Evolutionary conservation across 441 rosid genomes (phyloP).

Genomic region (Biscutella laevigata): DNA sequence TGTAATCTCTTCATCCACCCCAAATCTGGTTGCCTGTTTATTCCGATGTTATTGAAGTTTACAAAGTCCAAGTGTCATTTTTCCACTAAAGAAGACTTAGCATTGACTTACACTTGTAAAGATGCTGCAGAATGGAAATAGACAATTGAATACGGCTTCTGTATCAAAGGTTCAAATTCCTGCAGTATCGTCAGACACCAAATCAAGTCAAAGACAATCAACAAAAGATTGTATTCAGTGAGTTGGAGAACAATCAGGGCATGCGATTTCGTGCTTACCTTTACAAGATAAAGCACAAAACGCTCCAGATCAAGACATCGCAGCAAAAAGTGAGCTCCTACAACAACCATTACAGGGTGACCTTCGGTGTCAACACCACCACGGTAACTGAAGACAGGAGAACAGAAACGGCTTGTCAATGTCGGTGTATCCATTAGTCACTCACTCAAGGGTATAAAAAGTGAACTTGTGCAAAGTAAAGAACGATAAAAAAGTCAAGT

Average conservation of each 20-base stretch:
- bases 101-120: conserved; percentile 72
- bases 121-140: conserved; percentile 98
- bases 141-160: conserved; percentile 86
- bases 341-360: conserved; percentile 92
- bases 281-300: conserved; percentile 70
- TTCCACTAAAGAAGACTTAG: conserved; percentile 10
- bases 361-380: conserved; percentile 98
- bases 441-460: background rate
- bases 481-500: conserved; percentile 9
- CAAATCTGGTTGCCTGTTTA: conserved; percentile 80
- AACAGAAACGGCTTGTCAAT: conserved; percentile 16
- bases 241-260: background rate
- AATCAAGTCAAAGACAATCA: background rate
- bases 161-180: conserved; percentile 95
- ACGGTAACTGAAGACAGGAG: conserved; percentile 60
- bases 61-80: background rate
- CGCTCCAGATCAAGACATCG: conserved; percentile 93
- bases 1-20: conserved; percentile 97
- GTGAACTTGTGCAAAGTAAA: background rate
- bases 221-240: background rate
- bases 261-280: conserved; percentile 36
- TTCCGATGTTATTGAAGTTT: background rate
- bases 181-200: conserved; percentile 24
- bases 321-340: conserved; percentile 94
- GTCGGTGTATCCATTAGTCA: conserved; percentile 1